phyloP scores from a whole-genome alignment of 768 basidiomycete genomes.

The Xerocomellus chrysenteron region DNA sequence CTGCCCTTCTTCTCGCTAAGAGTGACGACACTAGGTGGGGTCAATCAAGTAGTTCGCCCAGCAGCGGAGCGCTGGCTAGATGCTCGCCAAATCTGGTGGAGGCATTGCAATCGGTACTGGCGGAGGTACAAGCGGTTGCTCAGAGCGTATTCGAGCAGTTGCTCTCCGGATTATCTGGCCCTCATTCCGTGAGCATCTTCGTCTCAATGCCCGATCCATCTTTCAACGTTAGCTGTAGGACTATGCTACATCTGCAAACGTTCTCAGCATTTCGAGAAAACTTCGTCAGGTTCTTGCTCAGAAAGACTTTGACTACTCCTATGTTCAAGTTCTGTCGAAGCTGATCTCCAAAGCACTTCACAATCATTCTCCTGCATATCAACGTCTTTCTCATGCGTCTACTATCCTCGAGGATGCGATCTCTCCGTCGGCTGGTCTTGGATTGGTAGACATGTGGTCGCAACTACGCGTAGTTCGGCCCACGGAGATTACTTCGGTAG shows the following conservation, averaged over 20 bases:
- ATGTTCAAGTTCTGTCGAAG: constrained; percentile 54
- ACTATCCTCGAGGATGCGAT: constrained; percentile 47
- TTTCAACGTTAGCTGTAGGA: constrained; percentile 25
- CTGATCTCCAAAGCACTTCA: constrained; percentile 50
- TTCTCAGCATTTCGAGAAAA: constrained; percentile 40
- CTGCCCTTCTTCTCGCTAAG: constrained; percentile 40
- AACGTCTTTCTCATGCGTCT: constrained; percentile 32
- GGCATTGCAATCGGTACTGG: constrained; percentile 23
- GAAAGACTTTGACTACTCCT: constrained; percentile 61
- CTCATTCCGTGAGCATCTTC: constrained; percentile 26
- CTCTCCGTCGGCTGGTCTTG: constrained; percentile 67
- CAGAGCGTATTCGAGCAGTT: constrained; percentile 19
- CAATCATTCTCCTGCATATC: constrained; percentile 35
- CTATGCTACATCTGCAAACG: constrained; percentile 33
- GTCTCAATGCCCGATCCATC: not conserved
- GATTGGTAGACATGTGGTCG: constrained; percentile 72
- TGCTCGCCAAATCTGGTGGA: constrained; percentile 14
- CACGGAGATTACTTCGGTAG: constrained; percentile 16
- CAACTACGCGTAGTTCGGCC: constrained; percentile 32
- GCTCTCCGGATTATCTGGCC: constrained; percentile 9
- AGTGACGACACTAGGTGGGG: constrained; percentile 16
- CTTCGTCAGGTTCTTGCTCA: constrained; percentile 43
- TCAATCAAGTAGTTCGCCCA: not conserved
- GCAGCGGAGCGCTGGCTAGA: not conserved
- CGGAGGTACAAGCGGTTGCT: constrained; percentile 18